phyloP scores from a whole-genome alignment of 1,139 yeast species.

The Spencermartinsiella ligniputridi region DNA sequence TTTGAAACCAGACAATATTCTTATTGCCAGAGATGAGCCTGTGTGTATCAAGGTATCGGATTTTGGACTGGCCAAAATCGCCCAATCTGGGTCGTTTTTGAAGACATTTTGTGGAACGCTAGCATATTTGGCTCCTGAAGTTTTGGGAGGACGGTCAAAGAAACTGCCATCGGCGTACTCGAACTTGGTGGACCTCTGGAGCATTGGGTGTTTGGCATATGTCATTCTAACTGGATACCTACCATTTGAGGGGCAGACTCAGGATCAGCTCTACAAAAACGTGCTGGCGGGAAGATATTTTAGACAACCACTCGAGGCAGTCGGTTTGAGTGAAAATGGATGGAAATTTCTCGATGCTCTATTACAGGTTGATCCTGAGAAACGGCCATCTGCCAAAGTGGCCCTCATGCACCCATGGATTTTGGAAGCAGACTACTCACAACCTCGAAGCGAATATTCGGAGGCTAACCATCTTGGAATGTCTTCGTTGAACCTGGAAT shows the following conservation, averaged over 20 bases:
- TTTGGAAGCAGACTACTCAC: constrained; percentile 18
- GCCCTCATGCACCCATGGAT: constrained; percentile 76
- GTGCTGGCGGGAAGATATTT: constrained; percentile 77
- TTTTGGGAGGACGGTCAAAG: constrained; percentile 58
- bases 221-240: constrained; percentile 87
- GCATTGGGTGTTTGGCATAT: constrained; percentile 85
- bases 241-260: constrained; percentile 91
- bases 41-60: constrained; percentile 87
- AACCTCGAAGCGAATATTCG: not conserved
- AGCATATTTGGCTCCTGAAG: constrained; percentile 94
- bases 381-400: constrained; percentile 63
- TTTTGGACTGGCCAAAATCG: constrained; percentile 82
- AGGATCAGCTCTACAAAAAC: constrained; percentile 73
- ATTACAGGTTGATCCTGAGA: constrained; percentile 68
- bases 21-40: constrained; percentile 88
- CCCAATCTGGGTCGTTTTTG: constrained; percentile 72
- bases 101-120: constrained; percentile 88
- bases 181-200: constrained; percentile 92
- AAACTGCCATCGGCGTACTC: constrained; percentile 48
- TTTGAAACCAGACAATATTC: constrained; percentile 79
- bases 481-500: constrained; percentile 4
- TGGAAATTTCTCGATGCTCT: constrained; percentile 64
- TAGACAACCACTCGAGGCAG: constrained; percentile 68
- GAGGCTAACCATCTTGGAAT: constrained; percentile 3
- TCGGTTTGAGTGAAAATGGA: constrained; percentile 58